A percentile compares a stretch with the other conserved stretches of the same genome.
Conservation (phyloP, 345 rosid species). For the Rhodomyrtus tomentosa region DNA sequence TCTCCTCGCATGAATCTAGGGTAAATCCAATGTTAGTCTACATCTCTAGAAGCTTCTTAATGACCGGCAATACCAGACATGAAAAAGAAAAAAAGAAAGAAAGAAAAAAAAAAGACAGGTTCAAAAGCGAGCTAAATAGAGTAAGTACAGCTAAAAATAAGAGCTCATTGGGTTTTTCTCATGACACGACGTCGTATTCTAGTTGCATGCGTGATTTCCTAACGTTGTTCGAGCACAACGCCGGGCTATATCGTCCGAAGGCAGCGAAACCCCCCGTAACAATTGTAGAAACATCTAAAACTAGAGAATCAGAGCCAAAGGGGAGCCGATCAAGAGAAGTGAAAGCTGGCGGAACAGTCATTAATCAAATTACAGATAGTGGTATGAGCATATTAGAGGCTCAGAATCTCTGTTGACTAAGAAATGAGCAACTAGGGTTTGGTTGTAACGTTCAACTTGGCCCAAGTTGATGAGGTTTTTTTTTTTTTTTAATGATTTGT, state of each 20-base stretch:
- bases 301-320: neutral
- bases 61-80: neutral
- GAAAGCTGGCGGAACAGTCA: neutral
- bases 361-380: neutral
- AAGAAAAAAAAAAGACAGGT: neutral
- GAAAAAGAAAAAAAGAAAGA: too few species aligned
- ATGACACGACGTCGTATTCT: neutral
- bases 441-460: neutral
- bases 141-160: neutral
- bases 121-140: neutral
- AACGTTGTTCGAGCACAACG: neutral
- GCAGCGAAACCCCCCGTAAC: neutral
- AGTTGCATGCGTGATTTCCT: neutral
- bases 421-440: neutral
- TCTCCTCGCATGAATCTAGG: neutral
- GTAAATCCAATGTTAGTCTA: neutral
- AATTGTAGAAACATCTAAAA: neutral
- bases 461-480: neutral
- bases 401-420: neutral
- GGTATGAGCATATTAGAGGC: neutral
- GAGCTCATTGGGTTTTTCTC: neutral
- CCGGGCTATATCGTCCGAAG: neutral
- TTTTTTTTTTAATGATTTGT: neutral
- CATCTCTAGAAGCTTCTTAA: neutral
- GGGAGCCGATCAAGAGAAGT: neutral